Conservation (phyloP, 1,139 yeast genomes). For the Yarrowia galli region DNA sequence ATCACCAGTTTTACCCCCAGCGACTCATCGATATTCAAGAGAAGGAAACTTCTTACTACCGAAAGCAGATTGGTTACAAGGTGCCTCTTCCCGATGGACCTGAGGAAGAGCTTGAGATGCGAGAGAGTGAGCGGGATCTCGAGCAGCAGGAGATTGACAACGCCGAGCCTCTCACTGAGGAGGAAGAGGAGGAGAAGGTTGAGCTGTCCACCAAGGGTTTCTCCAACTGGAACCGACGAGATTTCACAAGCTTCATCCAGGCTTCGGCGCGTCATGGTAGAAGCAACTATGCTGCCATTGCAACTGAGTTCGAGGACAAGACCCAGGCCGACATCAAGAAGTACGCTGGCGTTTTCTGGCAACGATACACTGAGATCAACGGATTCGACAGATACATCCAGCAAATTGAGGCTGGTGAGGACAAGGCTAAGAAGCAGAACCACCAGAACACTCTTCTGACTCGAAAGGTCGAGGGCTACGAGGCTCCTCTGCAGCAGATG, state of each 20-base stretch:
- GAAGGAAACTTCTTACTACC: slow-evolving; percentile 78
- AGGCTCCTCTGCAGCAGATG: slow-evolving; percentile 78
- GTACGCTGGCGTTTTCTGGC: slow-evolving; percentile 80
- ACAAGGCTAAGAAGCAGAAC: slow-evolving; percentile 67
- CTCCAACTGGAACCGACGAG: slow-evolving; percentile 84
- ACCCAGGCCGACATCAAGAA: slow-evolving; percentile 69
- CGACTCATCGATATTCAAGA: slow-evolving; percentile 70
- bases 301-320: slow-evolving; percentile 68
- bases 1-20: slow-evolving; percentile 85
- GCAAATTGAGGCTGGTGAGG: slow-evolving; percentile 91
- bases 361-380: slow-evolving; percentile 70
- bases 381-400: slow-evolving; percentile 84
- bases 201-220: slow-evolving; percentile 70
- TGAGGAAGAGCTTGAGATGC: slow-evolving; percentile 61
- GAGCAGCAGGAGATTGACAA: slow-evolving; percentile 74
- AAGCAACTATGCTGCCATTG: slow-evolving; percentile 63
- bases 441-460: slow-evolving; percentile 72
- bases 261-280: slow-evolving; percentile 84
- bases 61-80: slow-evolving; percentile 74
- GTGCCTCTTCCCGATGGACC: slow-evolving; percentile 65
- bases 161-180: slow-evolving; percentile 77
- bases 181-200: slow-evolving; percentile 71
- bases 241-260: slow-evolving; percentile 84
- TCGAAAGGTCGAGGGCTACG: slow-evolving; percentile 66
- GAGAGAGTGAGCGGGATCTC: slow-evolving; percentile 63